Percentiles rank a stretch among this genome's conserved stretches.
Evolutionary conservation across 805 yeast species (phyloP).

Genomic region (Cyberlindnera mississippiensis): DNA sequence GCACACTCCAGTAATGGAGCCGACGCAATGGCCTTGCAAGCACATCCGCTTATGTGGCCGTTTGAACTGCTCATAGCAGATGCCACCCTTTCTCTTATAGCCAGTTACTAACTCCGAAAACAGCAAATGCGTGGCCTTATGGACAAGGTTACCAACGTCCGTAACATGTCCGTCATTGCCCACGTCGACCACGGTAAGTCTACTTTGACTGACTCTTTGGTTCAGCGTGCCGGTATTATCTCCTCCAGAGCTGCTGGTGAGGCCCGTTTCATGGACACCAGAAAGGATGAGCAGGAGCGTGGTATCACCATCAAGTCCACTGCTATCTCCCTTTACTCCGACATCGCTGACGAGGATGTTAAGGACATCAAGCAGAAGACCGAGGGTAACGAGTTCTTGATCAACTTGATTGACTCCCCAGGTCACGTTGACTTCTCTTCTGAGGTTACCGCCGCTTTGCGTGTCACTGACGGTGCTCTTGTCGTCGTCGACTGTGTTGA

Average conservation of each 20-base stretch:
- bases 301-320: conserved; percentile 99
- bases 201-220: conserved; percentile 98
- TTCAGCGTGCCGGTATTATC: conserved; percentile 98
- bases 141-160: conserved; percentile 99
- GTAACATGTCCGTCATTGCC: conserved; percentile 99
- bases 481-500: conserved; percentile 99
- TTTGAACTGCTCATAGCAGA: neutral
- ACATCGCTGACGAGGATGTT: conserved; percentile 84
- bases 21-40: no score
- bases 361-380: conserved; percentile 81
- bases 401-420: conserved; percentile 98
- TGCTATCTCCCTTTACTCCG: conserved; percentile 93
- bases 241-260: conserved; percentile 99
- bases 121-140: conserved; percentile 95
- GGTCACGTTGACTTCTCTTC: conserved; percentile 99
- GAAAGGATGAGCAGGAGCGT: conserved; percentile 99
- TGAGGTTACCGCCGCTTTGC: conserved; percentile 99
- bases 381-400: conserved; percentile 89
- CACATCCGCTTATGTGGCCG: no score
- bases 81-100: neutral
- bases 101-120: conserved; percentile 18
- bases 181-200: conserved; percentile 99
- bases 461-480: conserved; percentile 99
- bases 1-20: no score
- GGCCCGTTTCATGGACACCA: conserved; percentile 99